These are phyloP conservation scores for Halteria grandinella DNA, from an alignment of 73 alveolate genomes.

Conservation along the genomic window DNA sequence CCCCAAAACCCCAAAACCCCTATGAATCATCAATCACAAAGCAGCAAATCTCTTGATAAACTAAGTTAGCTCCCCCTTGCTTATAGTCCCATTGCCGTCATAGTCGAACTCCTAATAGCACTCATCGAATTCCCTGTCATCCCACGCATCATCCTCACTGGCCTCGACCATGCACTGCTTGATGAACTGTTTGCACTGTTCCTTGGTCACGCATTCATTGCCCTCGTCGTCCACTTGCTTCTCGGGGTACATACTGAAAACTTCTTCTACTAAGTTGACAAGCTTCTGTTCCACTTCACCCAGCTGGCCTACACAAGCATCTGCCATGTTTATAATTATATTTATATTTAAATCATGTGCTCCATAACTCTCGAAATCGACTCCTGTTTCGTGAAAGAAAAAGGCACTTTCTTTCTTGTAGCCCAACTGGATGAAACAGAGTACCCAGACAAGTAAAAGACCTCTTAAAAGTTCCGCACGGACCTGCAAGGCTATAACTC, in stretches of 20 bases:
- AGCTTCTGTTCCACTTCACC: slow-evolving; percentile 29
- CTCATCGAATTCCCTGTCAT: slow-evolving; percentile 17
- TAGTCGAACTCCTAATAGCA: slow-evolving; percentile 31
- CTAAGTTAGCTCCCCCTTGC: slow-evolving; percentile 3
- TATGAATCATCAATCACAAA: slow-evolving; percentile 22
- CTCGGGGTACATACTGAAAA: neutral
- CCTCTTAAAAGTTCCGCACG: slow-evolving; percentile 80
- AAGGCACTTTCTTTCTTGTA: slow-evolving; percentile 77
- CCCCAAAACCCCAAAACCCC: too few species aligned
- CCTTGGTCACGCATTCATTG: neutral
- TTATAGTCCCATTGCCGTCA: slow-evolving; percentile 30
- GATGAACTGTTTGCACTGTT: neutral
- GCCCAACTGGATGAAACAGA: slow-evolving; percentile 82
- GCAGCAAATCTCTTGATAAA: slow-evolving; percentile 37
- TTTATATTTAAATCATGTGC: slow-evolving; percentile 38
- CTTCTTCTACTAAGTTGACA: slow-evolving; percentile 14
- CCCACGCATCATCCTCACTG: slow-evolving; percentile 41
- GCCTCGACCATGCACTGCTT: slow-evolving; percentile 1
- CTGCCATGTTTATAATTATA: neutral
- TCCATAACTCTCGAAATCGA: slow-evolving; percentile 28
- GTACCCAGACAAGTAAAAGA: slow-evolving; percentile 77
- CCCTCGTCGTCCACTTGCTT: slow-evolving; percentile 1
- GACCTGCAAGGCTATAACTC: slow-evolving; percentile 81
- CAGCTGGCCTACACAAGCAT: slow-evolving; percentile 5
- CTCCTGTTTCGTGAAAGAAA: slow-evolving; percentile 58